phyloP scores from a whole-genome alignment of 2,329 filamentous ascomycete genomes.

The Polytolypa hystricis region DNA sequence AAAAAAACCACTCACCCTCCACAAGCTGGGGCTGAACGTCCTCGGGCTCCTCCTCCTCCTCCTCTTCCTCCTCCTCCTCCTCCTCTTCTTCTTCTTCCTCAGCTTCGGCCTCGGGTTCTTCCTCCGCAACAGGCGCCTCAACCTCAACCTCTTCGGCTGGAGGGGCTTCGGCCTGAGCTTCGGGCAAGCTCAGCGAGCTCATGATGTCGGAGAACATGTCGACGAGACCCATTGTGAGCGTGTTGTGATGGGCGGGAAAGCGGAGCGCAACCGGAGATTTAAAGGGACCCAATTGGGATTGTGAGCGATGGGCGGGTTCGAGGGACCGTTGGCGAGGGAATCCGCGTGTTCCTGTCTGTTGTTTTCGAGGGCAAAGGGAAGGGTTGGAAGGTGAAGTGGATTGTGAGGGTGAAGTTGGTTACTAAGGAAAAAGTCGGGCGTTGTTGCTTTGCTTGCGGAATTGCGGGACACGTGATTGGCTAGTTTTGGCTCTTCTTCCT shows the following conservation, averaged over 20 bases:
- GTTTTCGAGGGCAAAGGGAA: neutral
- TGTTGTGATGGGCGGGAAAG: constrained; percentile 18
- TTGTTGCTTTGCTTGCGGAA: constrained; percentile 23
- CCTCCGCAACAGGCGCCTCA: constrained; percentile 24
- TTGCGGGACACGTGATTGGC: constrained; percentile 33
- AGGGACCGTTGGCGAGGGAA: constrained; percentile 15
- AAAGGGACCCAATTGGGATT: constrained; percentile 7
- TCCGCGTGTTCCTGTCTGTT: too few species aligned
- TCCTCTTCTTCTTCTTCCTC: constrained; percentile 47
- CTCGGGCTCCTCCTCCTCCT: constrained; percentile 69
- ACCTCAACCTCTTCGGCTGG: constrained; percentile 19
- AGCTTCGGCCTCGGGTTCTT: constrained; percentile 39
- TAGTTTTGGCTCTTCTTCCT: too few species aligned
- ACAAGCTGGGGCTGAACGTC: constrained; percentile 82
- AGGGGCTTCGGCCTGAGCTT: constrained; percentile 46
- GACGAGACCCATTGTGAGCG: constrained; percentile 49
- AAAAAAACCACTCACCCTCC: constrained; percentile 60
- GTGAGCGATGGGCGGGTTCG: constrained; percentile 18
- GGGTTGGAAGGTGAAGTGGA: neutral
- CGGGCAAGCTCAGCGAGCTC: constrained; percentile 52
- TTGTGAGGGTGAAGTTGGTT: neutral
- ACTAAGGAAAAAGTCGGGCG: constrained; percentile 30
- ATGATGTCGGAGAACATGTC: constrained; percentile 54
- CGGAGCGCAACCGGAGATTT: constrained; percentile 13
- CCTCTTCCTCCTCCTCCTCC: constrained; percentile 62